phyloP scores from a whole-genome alignment of 257 asterid genomes.

The Jaltomata sinuosa region DNA sequence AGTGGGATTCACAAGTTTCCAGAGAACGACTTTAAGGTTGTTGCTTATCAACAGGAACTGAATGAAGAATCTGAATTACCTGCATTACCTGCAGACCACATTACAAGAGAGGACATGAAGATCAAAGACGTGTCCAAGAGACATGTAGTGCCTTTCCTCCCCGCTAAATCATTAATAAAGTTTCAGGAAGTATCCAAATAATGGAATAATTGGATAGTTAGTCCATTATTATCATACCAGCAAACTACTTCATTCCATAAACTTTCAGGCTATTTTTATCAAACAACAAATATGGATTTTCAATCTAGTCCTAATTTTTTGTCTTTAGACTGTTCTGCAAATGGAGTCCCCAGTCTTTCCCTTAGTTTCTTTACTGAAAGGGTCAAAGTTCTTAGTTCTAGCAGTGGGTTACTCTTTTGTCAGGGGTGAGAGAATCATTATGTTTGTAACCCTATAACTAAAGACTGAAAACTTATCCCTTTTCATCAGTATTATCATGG shows the following conservation, averaged over 20 bases:
- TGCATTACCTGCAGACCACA: too few relatives aligned
- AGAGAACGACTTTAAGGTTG: too few relatives aligned
- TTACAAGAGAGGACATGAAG: too few relatives aligned
- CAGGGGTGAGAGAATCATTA: constrained; percentile 5
- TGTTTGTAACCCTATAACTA: constrained; percentile 31
- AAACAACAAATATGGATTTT: neutral
- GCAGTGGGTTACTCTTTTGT: constrained; percentile 31
- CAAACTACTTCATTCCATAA: constrained; percentile 28
- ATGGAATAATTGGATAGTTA: constrained; percentile 26
- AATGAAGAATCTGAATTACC: too few relatives aligned
- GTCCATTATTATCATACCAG: constrained; percentile 24
- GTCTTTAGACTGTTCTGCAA: constrained; percentile 6
- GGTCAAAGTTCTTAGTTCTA: constrained; percentile 12
- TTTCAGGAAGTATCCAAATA: constrained; percentile 31
- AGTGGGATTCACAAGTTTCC: too few relatives aligned
- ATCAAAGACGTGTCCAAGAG: too few relatives aligned
- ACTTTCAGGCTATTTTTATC: constrained; percentile 29
- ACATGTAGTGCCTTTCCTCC: too few relatives aligned
- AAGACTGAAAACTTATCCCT: constrained; percentile 18
- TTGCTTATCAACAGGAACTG: too few relatives aligned
- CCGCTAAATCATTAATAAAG: too few relatives aligned
- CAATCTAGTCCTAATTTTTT: neutral
- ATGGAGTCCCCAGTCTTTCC: constrained; percentile 26
- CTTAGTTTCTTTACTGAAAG: constrained; percentile 13
- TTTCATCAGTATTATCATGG: constrained; percentile 10